Evolutionary conservation across 805 yeast species (phyloP), one percentile per base, ranked within the genome.

Genomic region (Pichia heedii): DNA sequence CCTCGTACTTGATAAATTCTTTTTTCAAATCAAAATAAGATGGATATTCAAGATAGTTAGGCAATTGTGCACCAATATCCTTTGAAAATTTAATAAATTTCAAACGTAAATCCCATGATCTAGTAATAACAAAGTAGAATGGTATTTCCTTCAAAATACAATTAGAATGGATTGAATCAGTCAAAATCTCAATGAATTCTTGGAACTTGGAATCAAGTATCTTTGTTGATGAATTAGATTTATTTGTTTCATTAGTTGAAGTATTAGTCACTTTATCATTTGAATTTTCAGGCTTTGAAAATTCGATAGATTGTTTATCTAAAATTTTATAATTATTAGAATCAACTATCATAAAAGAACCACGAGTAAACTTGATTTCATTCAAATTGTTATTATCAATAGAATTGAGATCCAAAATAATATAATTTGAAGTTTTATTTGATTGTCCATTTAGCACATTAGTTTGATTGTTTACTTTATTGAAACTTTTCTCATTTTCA

Each of bases 61-160:
- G 96, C 44, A 88, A 69, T 5, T 70, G 73, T 45, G 83, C 79
- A 11, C 76, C 73, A 57, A 82, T 77, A 56, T 85, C 95, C 34
- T 86, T 69, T 8, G 95, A 85, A 58, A 87, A 95, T 39, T 94
- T 71, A 12, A 84, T 82, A 30, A 89, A 64, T 55, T 81, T 82
- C 39, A 89, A 89, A 47, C 88, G 71, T 39, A 88, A 65, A 54
- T 81, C 81, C 81, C 82, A 79, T 15, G 74, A 66, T 54, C 78
- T 77, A 48, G 77, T 67, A 1, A 87, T 72, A 39, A 87, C 79
- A 51, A 87, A 76, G 3, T 79, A 68, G 57, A 84, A 81, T 33
- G 78, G 79, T 39, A 62, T 58, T 22, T 45, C 48, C 15, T 42
- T 42, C 18, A 39, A 33, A 27, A 45, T 45, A 24, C 40, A 40